A percentile compares a stretch with the other conserved stretches of the same genome.
These are phyloP conservation scores for Dothideomycetidae sp. DNA, from an alignment of 2,329 filamentous ascomycete genomes.

Conservation along the genomic window DNA sequence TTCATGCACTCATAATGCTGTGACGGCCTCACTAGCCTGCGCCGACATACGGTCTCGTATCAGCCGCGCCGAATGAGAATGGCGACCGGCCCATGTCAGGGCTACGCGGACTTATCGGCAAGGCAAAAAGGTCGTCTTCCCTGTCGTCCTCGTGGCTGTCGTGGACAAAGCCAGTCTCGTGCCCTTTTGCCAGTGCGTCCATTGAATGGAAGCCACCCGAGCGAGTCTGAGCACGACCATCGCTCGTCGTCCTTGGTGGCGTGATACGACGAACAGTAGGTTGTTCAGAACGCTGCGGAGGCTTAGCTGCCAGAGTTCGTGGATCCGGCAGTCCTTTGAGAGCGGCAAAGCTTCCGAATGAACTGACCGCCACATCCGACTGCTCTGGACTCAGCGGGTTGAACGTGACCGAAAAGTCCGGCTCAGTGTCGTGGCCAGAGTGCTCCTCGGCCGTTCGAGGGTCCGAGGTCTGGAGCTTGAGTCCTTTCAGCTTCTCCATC, in stretches of 20 bases:
- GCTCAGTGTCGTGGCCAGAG: constrained; percentile 14
- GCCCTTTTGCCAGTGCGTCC: constrained; percentile 27
- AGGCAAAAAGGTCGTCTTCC: constrained; percentile 73
- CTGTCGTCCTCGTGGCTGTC: constrained; percentile 35
- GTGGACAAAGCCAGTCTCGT: constrained; percentile 21
- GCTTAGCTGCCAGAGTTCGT: constrained; percentile 29
- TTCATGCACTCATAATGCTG: neutral
- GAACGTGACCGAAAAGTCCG: constrained; percentile 17
- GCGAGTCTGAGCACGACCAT: constrained; percentile 27
- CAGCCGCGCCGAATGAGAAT: constrained; percentile 45
- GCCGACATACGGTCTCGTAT: constrained; percentile 22
- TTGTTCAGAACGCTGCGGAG: constrained; percentile 22
- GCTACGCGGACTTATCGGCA: constrained; percentile 73
- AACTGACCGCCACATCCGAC: constrained; percentile 49
- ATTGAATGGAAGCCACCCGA: constrained; percentile 17
- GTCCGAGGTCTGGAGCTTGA: constrained; percentile 38
- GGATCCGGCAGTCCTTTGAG: constrained; percentile 36
- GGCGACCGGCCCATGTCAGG: constrained; percentile 77
- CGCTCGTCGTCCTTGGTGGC: constrained; percentile 23
- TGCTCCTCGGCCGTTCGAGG: neutral
- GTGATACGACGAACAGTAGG: constrained; percentile 13
- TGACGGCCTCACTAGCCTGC: neutral
- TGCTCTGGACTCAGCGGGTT: constrained; percentile 48
- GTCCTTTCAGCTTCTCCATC: constrained; percentile 63
- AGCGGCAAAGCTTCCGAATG: constrained; percentile 42